These are phyloP conservation scores for Clavaria fumosa DNA, from an alignment of 768 basidiomycete genomes.

Conservation along the genomic window DNA sequence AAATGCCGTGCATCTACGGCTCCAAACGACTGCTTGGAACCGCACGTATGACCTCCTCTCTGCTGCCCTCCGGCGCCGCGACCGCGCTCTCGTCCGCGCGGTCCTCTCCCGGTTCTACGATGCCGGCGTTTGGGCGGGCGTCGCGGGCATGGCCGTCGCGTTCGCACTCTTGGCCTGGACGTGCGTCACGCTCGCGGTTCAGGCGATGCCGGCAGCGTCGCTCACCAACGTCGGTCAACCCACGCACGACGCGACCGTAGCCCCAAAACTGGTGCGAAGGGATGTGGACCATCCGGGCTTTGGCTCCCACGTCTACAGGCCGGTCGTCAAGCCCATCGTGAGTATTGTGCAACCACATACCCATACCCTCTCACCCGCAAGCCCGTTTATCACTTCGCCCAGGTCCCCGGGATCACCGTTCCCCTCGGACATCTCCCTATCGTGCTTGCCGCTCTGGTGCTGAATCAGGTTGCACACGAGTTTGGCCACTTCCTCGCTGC, in stretches of 20 bases:
- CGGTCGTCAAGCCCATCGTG: constrained; percentile 21
- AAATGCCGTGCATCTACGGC: constrained; percentile 20
- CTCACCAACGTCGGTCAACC: constrained; percentile 5
- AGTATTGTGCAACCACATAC: constrained; percentile 9
- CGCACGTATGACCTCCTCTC: constrained; percentile 30
- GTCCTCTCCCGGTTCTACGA: constrained; percentile 30
- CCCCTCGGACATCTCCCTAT: constrained; percentile 57
- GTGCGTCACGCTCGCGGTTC: constrained; percentile 9
- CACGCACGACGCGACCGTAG: constrained; percentile 2
- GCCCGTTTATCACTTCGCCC: no score
- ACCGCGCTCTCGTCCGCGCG: constrained; percentile 14
- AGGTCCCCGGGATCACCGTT: constrained; percentile 66
- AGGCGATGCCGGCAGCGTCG: constrained; percentile 4
- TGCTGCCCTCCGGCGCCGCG: constrained; percentile 18
- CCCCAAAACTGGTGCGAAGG: background rate
- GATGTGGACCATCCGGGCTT: background rate
- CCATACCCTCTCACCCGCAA: no score
- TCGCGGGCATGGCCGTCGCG: constrained; percentile 32
- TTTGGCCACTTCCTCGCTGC: constrained; percentile 65
- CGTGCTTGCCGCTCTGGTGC: constrained; percentile 43
- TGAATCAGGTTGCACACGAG: constrained; percentile 66
- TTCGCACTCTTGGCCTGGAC: constrained; percentile 27
- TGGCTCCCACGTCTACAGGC: constrained; percentile 2
- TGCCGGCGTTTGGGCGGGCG: constrained; percentile 28
- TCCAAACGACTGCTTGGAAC: constrained; percentile 40